These are phyloP conservation scores for Petunia secreta DNA, from an alignment of 257 asterid species.

Conservation along the genomic window DNA sequence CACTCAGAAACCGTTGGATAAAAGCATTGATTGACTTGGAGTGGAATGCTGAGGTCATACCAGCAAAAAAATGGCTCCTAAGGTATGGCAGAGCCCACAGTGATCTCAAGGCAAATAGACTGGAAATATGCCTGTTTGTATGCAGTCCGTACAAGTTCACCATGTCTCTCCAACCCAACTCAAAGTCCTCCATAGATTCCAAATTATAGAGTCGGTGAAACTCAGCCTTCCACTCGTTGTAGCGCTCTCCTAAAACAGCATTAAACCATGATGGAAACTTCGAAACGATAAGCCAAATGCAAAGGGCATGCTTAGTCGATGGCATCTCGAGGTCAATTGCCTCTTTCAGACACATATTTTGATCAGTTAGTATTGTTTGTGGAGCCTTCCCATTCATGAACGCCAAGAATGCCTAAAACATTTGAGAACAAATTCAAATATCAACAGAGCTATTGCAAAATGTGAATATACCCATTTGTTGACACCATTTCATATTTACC, in stretches of 20 bases:
- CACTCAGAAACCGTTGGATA: constrained; percentile 93
- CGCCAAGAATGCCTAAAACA: constrained; percentile 71
- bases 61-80: constrained; percentile 94
- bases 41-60: constrained; percentile 79
- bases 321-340: constrained; percentile 90
- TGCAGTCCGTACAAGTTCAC: constrained; percentile 83
- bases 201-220: constrained; percentile 82
- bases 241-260: constrained; percentile 89
- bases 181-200: constrained; percentile 82
- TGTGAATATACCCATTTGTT: not conserved
- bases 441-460: constrained; percentile 23
- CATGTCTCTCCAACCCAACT: constrained; percentile 95
- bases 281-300: constrained; percentile 91
- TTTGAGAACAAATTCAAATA: constrained; percentile 26
- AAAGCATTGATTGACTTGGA: constrained; percentile 91
- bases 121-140: constrained; percentile 81
- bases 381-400: constrained; percentile 97
- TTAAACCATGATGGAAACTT: constrained; percentile 99
- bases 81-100: constrained; percentile 96
- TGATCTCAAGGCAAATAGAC: constrained; percentile 68
- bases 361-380: constrained; percentile 88
- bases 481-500: constrained; percentile 2
- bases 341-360: constrained; percentile 89
- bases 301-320: constrained; percentile 86
- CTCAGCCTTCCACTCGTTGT: constrained; percentile 93